Evolutionary conservation across 306 rosid species (phyloP), one percentile per base, ranked within the genome.

Genomic region (Rosa chinensis): DNA sequence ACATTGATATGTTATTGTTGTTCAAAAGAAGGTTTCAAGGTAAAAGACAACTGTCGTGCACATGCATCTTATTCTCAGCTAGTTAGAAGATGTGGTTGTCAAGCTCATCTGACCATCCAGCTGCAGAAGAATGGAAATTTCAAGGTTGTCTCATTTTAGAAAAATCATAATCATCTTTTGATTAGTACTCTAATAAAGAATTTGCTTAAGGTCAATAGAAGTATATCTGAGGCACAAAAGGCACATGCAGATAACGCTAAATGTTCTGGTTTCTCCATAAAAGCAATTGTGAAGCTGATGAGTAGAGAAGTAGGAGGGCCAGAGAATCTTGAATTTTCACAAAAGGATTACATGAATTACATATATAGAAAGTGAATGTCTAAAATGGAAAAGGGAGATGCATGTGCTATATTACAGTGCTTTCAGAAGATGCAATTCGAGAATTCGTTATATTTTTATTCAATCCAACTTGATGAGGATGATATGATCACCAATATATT

Each of bases 401-500:
- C 42, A 8, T 42, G 69, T 6, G 69, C 42, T 23, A 23, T 28
- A 21, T 25, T 63, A 13, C 14, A 28, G 8, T 23, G 25, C 23
- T 72, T 72, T 12, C 25, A 72, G 0, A 2, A 28, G 5, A 28
- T 12, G 67, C 20, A 35, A 18, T 10, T 20, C 5, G 3, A 74
- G 6, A 45, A 74, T 74, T 47, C 49, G 1, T 63, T 39, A 5
- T 63, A 63, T 5, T 23, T 55, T 56, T 42, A 53, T 56, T 14
- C 68, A 28, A 18, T 74, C 6, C 50, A 74, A 18, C 32, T 74
- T 5, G 68, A 74, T 39, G 39, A 55, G 0, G 67, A 55, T 58
- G 49, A 40, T 16, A 48, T 53, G 50, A 37, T 74, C 6, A 74
- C 67, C 4, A 53, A 74, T 17, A 74, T 42, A 32, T 74, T 74